A percentile compares a stretch with the other conserved stretches of the same genome.
These are phyloP conservation scores for Hemileccinum rubropunctum DNA, from an alignment of 768 basidiomycete genomes.

Conservation along the genomic window DNA sequence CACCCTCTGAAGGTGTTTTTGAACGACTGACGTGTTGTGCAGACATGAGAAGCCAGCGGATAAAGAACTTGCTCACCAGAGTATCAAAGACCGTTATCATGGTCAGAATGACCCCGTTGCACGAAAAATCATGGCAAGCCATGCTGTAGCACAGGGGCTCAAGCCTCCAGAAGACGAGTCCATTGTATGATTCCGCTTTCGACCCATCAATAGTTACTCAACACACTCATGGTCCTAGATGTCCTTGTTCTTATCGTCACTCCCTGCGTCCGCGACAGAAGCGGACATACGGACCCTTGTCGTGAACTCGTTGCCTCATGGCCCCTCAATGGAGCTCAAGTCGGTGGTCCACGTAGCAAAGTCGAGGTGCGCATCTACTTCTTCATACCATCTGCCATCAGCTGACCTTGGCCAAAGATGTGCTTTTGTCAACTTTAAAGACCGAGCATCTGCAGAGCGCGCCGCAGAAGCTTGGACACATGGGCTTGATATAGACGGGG, in stretches of 20 bases:
- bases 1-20: background rate
- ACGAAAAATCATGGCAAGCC: constrained; percentile 76
- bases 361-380: constrained; percentile 49
- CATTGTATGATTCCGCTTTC: constrained; percentile 56
- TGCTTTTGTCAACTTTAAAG: constrained; percentile 93
- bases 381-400: background rate
- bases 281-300: constrained; percentile 71
- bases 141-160: constrained; percentile 80
- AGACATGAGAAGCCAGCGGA: constrained; percentile 89
- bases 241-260: constrained; percentile 80
- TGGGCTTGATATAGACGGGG: constrained; percentile 83
- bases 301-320: constrained; percentile 59
- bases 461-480: constrained; percentile 90
- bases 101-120: constrained; percentile 94
- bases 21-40: constrained; percentile 2
- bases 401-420: constrained; percentile 51
- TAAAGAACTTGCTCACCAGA: constrained; percentile 85
- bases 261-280: constrained; percentile 70
- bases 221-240: constrained; percentile 46
- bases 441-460: constrained; percentile 76
- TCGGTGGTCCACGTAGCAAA: constrained; percentile 86
- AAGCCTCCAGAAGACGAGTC: constrained; percentile 85
- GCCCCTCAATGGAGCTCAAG: constrained; percentile 66
- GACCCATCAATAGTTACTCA: background rate
- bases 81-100: constrained; percentile 92